phyloP scores from a whole-genome alignment of 2,329 filamentous ascomycete genomes.

The Calonectria pseudoturangicola region DNA sequence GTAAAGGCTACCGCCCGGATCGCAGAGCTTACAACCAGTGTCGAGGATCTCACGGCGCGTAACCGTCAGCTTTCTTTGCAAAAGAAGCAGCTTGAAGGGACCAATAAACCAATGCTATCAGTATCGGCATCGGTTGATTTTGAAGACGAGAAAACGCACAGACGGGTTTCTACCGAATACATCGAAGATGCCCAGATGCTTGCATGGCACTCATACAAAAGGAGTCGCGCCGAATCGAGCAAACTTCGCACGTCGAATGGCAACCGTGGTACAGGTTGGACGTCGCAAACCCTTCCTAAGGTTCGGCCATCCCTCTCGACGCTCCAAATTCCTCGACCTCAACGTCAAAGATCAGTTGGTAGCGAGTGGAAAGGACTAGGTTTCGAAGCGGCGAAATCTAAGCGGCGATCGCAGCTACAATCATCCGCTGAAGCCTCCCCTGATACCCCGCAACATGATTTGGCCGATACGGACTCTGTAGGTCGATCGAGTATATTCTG shows the following conservation, averaged over 20 bases:
- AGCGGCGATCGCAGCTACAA: background rate
- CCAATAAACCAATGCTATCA: no score
- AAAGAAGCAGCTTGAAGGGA: background rate
- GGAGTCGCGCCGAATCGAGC: background rate
- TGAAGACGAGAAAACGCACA: background rate
- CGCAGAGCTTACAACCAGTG: no score
- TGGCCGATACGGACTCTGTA: background rate
- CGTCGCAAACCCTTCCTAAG: background rate
- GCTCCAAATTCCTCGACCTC: background rate
- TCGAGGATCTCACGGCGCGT: background rate
- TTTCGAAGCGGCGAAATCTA: background rate
- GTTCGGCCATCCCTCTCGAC: background rate
- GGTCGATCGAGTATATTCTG: background rate
- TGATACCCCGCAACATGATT: background rate
- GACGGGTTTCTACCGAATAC: background rate
- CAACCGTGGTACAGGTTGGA: conserved; percentile 1
- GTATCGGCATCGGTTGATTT: no score
- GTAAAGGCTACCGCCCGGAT: background rate
- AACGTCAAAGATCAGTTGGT: conserved; percentile 1
- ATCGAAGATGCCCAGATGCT: background rate
- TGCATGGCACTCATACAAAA: background rate
- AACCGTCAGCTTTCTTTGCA: background rate
- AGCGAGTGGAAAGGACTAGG: background rate
- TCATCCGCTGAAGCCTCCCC: background rate
- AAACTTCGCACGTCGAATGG: background rate